These are phyloP conservation scores for Silene conica DNA, from an alignment of 148 eudicot species.

Conservation along the genomic window DNA sequence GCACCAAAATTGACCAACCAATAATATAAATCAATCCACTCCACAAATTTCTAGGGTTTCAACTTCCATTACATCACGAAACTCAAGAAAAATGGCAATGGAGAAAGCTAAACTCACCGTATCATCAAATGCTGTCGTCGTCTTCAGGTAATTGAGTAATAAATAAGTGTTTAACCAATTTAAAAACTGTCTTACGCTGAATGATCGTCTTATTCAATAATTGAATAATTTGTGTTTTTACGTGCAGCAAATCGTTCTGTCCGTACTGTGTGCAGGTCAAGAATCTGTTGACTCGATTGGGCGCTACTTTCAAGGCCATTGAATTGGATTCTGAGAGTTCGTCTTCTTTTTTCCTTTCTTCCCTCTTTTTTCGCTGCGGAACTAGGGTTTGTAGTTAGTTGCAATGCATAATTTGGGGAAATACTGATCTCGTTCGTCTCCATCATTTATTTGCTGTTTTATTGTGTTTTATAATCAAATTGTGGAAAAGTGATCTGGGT, in stretches of 20 bases:
- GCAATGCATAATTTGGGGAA: no score
- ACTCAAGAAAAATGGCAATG: conserved; percentile 41
- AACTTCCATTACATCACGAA: no score
- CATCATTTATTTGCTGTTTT: no score
- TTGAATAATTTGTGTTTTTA: not conserved
- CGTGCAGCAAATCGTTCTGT: conserved; percentile 58
- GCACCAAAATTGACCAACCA: no score
- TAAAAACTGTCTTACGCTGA: no score
- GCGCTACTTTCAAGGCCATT: conserved; percentile 43
- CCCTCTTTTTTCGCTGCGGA: not conserved
- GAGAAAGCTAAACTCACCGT: conserved; percentile 59
- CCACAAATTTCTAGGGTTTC: not conserved
- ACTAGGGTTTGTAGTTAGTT: no score
- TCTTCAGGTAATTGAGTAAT: conserved; percentile 47
- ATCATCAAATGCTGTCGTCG: conserved; percentile 58
- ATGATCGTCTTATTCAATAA: no score
- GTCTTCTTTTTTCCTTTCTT: not conserved
- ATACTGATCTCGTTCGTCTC: no score
- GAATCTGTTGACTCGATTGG: conserved; percentile 35
- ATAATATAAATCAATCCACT: not conserved
- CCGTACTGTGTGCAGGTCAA: conserved; percentile 41
- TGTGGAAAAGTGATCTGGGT: no score
- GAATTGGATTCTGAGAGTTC: conserved; percentile 48
- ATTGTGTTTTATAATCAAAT: no score
- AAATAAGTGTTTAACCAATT: no score